These are phyloP conservation scores for Parathielavia hyrcaniae DNA, from an alignment of 495 filamentous ascomycete species.

Conservation along the genomic window DNA sequence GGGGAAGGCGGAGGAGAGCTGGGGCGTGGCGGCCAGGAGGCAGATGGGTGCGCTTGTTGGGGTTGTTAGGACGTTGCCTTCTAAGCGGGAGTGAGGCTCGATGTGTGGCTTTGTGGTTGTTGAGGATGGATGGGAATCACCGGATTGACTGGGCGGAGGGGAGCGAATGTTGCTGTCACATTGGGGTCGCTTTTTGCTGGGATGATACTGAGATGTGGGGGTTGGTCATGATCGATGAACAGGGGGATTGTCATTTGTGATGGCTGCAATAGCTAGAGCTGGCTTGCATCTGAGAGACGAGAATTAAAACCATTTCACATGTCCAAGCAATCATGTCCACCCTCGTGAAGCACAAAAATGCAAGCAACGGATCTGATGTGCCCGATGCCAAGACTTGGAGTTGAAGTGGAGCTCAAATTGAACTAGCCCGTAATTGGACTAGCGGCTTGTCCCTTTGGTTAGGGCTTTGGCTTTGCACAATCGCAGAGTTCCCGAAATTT, in stretches of 20 bases:
- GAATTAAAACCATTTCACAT: neutral
- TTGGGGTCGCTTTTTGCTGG: neutral
- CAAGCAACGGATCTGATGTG: neutral
- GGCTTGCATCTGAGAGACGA: neutral
- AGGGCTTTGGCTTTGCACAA: constrained; percentile 33
- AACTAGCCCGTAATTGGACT: constrained; percentile 13
- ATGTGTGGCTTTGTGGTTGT: neutral
- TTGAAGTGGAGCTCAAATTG: constrained; percentile 13
- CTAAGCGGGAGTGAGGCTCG: neutral
- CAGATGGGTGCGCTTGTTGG: constrained; percentile 33
- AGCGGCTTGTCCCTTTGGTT: constrained; percentile 22
- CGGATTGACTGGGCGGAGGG: too few relatives aligned
- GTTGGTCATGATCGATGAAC: neutral
- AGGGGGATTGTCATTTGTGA: neutral
- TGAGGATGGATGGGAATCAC: neutral
- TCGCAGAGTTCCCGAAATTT: constrained; percentile 27
- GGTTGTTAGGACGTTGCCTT: constrained; percentile 29
- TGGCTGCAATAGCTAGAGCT: too few relatives aligned
- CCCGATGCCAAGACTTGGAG: constrained; percentile 4
- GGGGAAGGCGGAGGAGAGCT: constrained; percentile 24
- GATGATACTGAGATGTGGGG: neutral
- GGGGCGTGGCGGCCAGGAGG: constrained; percentile 33
- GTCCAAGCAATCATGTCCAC: neutral
- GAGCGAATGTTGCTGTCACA: neutral
- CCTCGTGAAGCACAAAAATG: neutral